A percentile compares a stretch with the other conserved stretches of the same genome.
phyloP scores from a whole-genome alignment of 805 yeast genomes.

The Osmozyma mogii region DNA sequence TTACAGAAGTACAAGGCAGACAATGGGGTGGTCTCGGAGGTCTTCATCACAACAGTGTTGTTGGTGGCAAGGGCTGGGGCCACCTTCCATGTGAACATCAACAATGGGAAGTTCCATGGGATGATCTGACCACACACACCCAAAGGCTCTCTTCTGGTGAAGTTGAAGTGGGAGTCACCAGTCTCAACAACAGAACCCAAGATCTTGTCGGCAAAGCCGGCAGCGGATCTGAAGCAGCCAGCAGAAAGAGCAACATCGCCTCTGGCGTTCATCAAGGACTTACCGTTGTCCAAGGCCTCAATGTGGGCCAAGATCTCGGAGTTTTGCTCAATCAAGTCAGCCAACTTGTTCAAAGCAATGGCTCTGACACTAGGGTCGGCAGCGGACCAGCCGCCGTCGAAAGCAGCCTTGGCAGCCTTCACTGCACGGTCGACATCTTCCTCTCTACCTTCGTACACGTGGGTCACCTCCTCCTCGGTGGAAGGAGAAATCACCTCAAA shows the following conservation, averaged over 20 bases:
- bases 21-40: conserved; percentile 89
- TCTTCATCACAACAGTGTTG: conserved; percentile 78
- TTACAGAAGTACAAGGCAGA: conserved; percentile 72
- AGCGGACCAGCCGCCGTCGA: conserved; percentile 59
- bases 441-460: conserved; percentile 65
- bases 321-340: conserved; percentile 68
- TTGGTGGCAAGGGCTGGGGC: conserved; percentile 92
- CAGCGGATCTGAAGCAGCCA: conserved; percentile 71
- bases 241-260: conserved; percentile 71
- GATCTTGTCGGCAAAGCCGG: conserved; percentile 88
- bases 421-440: conserved; percentile 84
- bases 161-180: conserved; percentile 64
- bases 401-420: conserved; percentile 74
- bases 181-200: conserved; percentile 71
- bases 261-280: conserved; percentile 59
- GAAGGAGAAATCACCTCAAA: conserved; percentile 59
- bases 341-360: conserved; percentile 56
- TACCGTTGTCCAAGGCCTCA: conserved; percentile 87
- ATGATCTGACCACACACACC: conserved; percentile 96
- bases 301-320: conserved; percentile 67
- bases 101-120: conserved; percentile 95
- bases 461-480: conserved; percentile 61
- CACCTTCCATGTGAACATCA: conserved; percentile 92
- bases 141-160: conserved; percentile 80
- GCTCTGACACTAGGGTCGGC: conserved; percentile 65